Evolutionary conservation across 495 filamentous ascomycete species (phyloP).

Genomic region (Aspergillus cavernicola): DNA sequence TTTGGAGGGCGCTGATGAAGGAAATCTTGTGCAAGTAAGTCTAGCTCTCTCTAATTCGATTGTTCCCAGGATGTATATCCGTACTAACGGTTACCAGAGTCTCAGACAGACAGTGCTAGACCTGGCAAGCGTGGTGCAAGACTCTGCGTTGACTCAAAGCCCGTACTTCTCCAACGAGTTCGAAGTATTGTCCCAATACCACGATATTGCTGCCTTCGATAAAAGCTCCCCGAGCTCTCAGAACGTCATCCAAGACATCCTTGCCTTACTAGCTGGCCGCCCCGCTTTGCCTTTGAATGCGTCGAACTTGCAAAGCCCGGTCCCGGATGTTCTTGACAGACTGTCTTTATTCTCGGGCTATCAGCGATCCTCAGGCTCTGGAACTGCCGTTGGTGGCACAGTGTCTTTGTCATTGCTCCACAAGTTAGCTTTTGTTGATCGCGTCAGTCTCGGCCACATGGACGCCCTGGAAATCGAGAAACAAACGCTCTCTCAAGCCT

Average conservation of each 20-base stretch:
- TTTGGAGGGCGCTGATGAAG: conserved; percentile 35
- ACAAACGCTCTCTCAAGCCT: conserved; percentile 52
- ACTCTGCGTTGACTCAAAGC: conserved; percentile 33
- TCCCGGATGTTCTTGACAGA: conserved; percentile 36
- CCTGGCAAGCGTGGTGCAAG: conserved; percentile 44
- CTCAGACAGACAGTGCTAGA: conserved; percentile 55
- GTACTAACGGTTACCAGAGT: conserved; percentile 26
- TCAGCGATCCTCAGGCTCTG: conserved; percentile 19
- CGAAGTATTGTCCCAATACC: conserved; percentile 62
- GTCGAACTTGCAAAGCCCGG: conserved; percentile 29
- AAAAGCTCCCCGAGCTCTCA: conserved; percentile 9
- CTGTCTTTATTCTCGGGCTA: conserved; percentile 37
- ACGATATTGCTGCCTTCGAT: conserved; percentile 36
- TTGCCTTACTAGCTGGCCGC: conserved; percentile 41
- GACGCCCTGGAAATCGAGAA: conserved; percentile 64
- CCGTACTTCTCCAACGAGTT: conserved; percentile 59
- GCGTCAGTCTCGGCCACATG: conserved; percentile 57
- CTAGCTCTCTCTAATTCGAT: neutral
- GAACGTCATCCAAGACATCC: conserved; percentile 25
- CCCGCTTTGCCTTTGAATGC: conserved; percentile 31
- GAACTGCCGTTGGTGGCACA: conserved; percentile 46
- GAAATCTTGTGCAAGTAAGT: conserved; percentile 30
- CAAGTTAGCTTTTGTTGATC: conserved; percentile 49
- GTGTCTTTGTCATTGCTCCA: conserved; percentile 54
- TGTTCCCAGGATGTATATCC: neutral